phyloP scores from a whole-genome alignment of 352 stramenopile genomes.

The Phytophthora chlamydospora region DNA sequence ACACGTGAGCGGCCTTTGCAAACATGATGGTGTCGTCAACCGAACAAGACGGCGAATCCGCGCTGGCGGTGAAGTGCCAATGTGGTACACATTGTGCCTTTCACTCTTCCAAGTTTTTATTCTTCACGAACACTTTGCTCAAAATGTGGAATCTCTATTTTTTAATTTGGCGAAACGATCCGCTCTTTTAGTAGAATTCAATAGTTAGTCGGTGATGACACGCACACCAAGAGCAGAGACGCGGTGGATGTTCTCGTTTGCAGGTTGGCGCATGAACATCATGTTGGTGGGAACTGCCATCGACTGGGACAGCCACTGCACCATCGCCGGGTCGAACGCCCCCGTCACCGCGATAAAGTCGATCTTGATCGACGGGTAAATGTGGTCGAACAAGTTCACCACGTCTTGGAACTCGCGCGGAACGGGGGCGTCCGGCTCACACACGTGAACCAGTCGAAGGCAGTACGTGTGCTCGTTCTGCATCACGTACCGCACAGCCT shows the following conservation, averaged over 20 bases:
- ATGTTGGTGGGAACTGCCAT: constrained; percentile 84
- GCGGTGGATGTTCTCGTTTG: constrained; percentile 76
- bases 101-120: no score
- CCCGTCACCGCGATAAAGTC: constrained; percentile 85
- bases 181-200: neutral
- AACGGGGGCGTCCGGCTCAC: constrained; percentile 29
- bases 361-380: constrained; percentile 92
- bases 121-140: no score
- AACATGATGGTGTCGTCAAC: constrained; percentile 9
- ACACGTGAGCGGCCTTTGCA: neutral
- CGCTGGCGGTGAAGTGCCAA: no score
- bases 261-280: constrained; percentile 91
- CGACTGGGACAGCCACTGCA: constrained; percentile 81
- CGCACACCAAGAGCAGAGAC: constrained; percentile 78
- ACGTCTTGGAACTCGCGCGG: constrained; percentile 51
- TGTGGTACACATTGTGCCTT: no score
- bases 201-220: constrained; percentile 69
- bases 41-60: no score
- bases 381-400: constrained; percentile 85
- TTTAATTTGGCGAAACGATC: no score
- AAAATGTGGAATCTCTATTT: constrained; percentile 1
- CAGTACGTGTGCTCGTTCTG: constrained; percentile 90
- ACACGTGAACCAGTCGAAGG: constrained; percentile 87
- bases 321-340: constrained; percentile 68
- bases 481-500: constrained; percentile 91